Evolutionary conservation across 441 rosid species (phyloP).

Genomic region (Hura crepitans): DNA sequence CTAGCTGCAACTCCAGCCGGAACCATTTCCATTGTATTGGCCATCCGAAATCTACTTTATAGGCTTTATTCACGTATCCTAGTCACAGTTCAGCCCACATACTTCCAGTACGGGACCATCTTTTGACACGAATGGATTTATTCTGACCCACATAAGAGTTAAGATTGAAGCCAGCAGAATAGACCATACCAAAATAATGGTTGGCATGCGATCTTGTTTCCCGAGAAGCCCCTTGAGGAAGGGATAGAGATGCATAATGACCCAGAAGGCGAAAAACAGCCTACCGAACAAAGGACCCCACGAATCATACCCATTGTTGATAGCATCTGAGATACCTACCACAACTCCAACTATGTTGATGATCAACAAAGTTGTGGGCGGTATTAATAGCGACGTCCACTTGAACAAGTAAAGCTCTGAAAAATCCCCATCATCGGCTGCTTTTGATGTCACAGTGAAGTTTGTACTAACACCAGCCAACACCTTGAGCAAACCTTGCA

Average conservation of each 20-base stretch:
- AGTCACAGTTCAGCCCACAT: slow-evolving; percentile 77
- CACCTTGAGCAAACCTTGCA: slow-evolving; percentile 96
- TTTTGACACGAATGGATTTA: slow-evolving; percentile 69
- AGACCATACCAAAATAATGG: slow-evolving; percentile 88
- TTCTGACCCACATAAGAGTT: slow-evolving; percentile 85
- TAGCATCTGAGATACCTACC: slow-evolving; percentile 83
- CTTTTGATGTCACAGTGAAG: slow-evolving; percentile 95
- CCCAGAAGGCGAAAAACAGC: slow-evolving; percentile 90
- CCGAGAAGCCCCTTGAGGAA: slow-evolving; percentile 94
- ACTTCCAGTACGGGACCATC: slow-evolving; percentile 74
- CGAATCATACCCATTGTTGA: slow-evolving; percentile 89
- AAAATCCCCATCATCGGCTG: slow-evolving; percentile 84
- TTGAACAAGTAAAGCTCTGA: slow-evolving; percentile 91
- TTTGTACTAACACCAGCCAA: slow-evolving; percentile 88
- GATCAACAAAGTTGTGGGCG: slow-evolving; percentile 72
- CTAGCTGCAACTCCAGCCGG: slow-evolving; percentile 13
- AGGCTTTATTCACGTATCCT: slow-evolving; percentile 25
- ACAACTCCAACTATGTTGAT: slow-evolving; percentile 76
- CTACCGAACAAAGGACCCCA: slow-evolving; percentile 96
- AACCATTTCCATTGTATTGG: slow-evolving; percentile 11
- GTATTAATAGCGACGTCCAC: slow-evolving; percentile 87
- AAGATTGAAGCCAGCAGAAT: slow-evolving; percentile 85
- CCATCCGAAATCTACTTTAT: slow-evolving; percentile 15
- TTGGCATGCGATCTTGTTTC: slow-evolving; percentile 79
- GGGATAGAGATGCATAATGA: slow-evolving; percentile 86